These are phyloP conservation scores for Arachnopeziza araneosa DNA, from an alignment of 2,329 filamentous ascomycete species.

Conservation along the genomic window DNA sequence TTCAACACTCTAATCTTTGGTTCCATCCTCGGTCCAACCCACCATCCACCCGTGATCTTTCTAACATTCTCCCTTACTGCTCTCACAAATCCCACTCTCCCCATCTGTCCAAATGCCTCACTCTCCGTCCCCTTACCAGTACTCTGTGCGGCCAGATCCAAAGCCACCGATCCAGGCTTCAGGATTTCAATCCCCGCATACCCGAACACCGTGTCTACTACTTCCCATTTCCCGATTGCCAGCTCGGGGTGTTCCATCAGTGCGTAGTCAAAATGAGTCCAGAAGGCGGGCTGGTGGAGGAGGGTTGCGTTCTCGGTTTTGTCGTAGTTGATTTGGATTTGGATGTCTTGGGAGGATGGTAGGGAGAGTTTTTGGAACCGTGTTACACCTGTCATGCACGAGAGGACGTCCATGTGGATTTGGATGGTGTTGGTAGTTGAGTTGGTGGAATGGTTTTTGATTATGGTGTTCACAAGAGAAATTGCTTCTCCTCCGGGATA, in stretches of 20 bases:
- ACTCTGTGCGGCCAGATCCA: constrained; percentile 17
- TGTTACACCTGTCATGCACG: constrained; percentile 67
- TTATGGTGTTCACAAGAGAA: constrained; percentile 40
- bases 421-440: constrained; percentile 33
- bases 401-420: constrained; percentile 60
- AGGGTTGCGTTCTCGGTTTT: constrained; percentile 52
- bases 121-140: constrained; percentile 35
- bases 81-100: constrained; percentile 23
- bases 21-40: constrained; percentile 57
- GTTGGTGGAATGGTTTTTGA: constrained; percentile 23
- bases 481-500: constrained; percentile 89
- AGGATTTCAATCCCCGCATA: constrained; percentile 55
- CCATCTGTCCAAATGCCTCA: constrained; percentile 23
- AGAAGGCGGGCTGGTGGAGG: constrained; percentile 48
- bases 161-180: constrained; percentile 37
- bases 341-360: constrained; percentile 21
- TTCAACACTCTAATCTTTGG: constrained; percentile 33
- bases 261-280: constrained; percentile 59
- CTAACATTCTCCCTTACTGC: constrained; percentile 35
- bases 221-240: constrained; percentile 50
- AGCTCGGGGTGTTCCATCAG: constrained; percentile 48
- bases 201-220: constrained; percentile 50
- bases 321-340: constrained; percentile 40
- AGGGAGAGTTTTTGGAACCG: constrained; percentile 49
- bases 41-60: constrained; percentile 53